These are phyloP conservation scores for Crithidia mellificae DNA, from an alignment of 208 protist species.

Conservation along the genomic window DNA sequence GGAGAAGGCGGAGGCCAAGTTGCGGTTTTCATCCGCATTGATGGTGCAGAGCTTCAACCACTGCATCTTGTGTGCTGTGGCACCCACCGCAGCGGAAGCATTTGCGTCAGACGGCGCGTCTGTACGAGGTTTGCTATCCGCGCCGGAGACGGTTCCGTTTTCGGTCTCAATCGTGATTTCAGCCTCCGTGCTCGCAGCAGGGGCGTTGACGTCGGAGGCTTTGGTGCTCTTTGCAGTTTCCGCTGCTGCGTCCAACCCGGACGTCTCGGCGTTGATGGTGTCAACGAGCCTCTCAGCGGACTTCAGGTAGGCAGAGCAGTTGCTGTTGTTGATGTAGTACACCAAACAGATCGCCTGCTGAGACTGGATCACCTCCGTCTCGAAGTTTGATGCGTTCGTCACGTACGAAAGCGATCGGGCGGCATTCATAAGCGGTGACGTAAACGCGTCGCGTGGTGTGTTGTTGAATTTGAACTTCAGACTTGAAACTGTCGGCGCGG, in stretches of 20 bases:
- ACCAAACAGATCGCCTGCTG: conserved; percentile 89
- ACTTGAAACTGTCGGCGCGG: no score
- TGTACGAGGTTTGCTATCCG: no score
- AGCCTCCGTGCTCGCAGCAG: not conserved
- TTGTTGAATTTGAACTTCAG: not conserved
- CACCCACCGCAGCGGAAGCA: no score
- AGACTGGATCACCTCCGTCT: conserved; percentile 83
- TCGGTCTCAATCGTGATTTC: conserved; percentile 1
- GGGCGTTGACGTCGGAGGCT: no score
- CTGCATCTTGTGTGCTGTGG: conserved; percentile 13
- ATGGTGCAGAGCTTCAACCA: conserved; percentile 88
- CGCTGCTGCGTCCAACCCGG: conserved; percentile 10
- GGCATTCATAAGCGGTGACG: not conserved
- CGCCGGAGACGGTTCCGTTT: not conserved
- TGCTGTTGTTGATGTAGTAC: conserved; percentile 69
- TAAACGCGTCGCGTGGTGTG: not conserved
- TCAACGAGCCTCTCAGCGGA: conserved; percentile 70
- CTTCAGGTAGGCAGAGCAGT: conserved; percentile 66
- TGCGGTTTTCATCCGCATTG: conserved; percentile 87
- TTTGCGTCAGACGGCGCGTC: no score
- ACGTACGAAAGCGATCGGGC: conserved; percentile 37
- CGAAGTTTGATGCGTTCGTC: conserved; percentile 72
- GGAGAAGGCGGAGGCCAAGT: conserved; percentile 85
- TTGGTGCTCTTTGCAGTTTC: not conserved
- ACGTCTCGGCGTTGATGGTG: conserved; percentile 62